Evolutionary conservation across 352 stramenopile species (phyloP), one percentile per base, ranked within the genome.

Genomic region (Elongisporangium undulatum): DNA sequence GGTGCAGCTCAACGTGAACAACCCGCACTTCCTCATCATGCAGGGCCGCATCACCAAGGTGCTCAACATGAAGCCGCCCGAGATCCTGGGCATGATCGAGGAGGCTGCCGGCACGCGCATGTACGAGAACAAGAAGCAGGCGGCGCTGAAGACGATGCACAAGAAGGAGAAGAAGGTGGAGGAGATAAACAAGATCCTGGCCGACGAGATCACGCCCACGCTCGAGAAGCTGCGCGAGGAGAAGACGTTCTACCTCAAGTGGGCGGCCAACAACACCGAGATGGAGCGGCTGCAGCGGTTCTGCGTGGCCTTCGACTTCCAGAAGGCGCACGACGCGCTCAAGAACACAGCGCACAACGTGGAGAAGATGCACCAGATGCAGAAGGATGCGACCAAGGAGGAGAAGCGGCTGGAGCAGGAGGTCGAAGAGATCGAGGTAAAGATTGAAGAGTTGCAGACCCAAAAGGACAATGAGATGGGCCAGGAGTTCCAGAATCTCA

Each of bases 1-100:
- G 6, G 98, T 99, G 53, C 98, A 99, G 78, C 82, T 99, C 39
- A 99, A 99, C 82, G 97, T 99, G 56, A 99, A 99, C 85, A 99
- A 99, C 85, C 98, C 98, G 53, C 98, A 99, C 72, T 99, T 99
- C 72, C 84, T 99, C 52, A 99, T 99, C 82, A 99, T 99, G 97
- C 98, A 99, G 67, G 92, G 92, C 13, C 89, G 96, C 16, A 99
- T 99, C 67, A 99, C 96, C 49, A 99, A 99, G 74, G 97, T 99
- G 41, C 84, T 99, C 34, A 99, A 99, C 74, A 99, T 99, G 98
- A 99, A 99, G 72, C 97, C 98, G 4, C 82, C 89, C 7, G 98
- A 99, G 81, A 99, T 99, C 71, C 81, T 99, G 16, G 95, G 97
- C 49, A 99, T 99, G 97, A 98, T 99, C 21, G 98, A 99, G 81